Evolutionary conservation across 352 stramenopile genomes (phyloP), one percentile per base, ranked within the genome.

Genomic region (Pythium chondricola): DNA sequence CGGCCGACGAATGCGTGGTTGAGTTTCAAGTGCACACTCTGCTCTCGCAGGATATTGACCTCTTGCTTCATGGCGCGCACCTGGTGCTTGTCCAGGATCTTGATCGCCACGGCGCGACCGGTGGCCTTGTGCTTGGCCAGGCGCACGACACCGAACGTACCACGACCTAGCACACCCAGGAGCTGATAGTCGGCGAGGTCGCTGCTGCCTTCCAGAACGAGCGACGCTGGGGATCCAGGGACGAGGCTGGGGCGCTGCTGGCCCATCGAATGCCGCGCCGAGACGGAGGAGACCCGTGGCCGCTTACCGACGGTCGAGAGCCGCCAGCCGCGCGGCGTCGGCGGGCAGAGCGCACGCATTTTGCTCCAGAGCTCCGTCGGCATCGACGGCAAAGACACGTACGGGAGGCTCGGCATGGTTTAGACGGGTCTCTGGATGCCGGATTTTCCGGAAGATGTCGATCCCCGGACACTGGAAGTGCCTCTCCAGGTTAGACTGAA

Each of bases 91-190:
- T 70, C 83, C 21, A 88, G 52, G 35, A 87, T 66, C 37, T 93
- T 93, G 47, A 90, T 63, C 35, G 81, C 81, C 4, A 93, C 72
- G 32, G 56, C 83, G 16, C 56, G 67, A 5, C 80, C 76, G 1
- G 67, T 82, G 16, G 64, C 56, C 26, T 69, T 62, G 56, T 89
- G 81, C 25, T 69, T 63, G 21, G 84, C 82, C 35, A 92, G 59
- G 51, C 90, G 85, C 17, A 93, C 82, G 11, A 87, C 69, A 29
- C 79, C 84, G 51, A 85, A 92, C 2, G 78, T 84, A 45, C 79
- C 83, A 8, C 87, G 69, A n/a, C 79, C 81, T 0, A 93, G 64
- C 36, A 91, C 74, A 37, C 73, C 63, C 25, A 83, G 67, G 43
- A 88, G 35, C n/a, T 86, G 68, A 64, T 85, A 88, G 53, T 82